Evolutionary conservation across 495 filamentous ascomycete species (phyloP).

Genomic region (Aspergillus indologenus): DNA sequence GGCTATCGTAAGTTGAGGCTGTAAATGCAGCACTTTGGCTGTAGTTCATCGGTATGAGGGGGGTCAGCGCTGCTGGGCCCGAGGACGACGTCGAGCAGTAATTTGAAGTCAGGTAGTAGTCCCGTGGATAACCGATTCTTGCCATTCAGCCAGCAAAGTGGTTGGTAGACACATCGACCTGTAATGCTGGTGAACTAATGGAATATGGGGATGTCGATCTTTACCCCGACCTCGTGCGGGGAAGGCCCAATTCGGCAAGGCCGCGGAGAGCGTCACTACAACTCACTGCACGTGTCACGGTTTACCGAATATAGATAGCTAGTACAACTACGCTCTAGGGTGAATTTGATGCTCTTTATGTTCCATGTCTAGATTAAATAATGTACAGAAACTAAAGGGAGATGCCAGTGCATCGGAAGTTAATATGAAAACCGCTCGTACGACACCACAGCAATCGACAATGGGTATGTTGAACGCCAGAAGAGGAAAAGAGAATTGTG

Average conservation of each 20-base stretch:
- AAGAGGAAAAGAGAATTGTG: conserved; percentile 12
- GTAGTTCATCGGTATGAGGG: not conserved
- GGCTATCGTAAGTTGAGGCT: no score
- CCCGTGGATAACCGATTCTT: conserved; percentile 24
- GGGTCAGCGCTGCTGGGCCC: not conserved
- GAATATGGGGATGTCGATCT: not conserved
- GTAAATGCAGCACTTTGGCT: no score
- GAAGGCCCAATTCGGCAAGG: conserved; percentile 14
- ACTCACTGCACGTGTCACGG: no score
- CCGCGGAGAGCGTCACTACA: conserved; percentile 8
- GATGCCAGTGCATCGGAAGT: not conserved
- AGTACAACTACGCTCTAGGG: not conserved
- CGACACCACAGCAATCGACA: conserved; percentile 3
- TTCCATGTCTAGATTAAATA: not conserved
- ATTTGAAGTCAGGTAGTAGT: not conserved
- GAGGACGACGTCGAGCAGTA: conserved; percentile 8
- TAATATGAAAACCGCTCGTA: conserved; percentile 2
- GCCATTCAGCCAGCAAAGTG: conserved; percentile 12
- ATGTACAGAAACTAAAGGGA: conserved; percentile 1
- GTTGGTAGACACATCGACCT: no score
- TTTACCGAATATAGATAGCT: not conserved
- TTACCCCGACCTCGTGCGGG: conserved; percentile 15
- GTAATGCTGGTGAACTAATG: no score
- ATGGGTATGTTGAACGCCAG: conserved; percentile 17
- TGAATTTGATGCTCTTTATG: not conserved